Evolutionary conservation across 495 filamentous ascomycete species (phyloP), one percentile per base, ranked within the genome.

Genomic region (Pseudomonodictys pantanalensis): DNA sequence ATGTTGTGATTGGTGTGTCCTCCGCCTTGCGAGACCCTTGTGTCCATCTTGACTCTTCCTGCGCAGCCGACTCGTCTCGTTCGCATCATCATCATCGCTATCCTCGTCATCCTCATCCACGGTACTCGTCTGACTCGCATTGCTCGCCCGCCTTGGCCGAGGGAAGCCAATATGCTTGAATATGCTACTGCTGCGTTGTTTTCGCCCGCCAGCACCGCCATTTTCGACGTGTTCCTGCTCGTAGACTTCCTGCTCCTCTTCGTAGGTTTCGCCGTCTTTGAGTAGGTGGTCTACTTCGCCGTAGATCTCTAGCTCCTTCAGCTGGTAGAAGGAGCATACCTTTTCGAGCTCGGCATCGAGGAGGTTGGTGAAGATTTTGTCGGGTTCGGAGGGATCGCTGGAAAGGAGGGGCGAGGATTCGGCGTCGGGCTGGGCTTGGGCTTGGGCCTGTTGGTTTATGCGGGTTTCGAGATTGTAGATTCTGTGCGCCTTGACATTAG

Each of bases 391-490:
- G 3, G 74, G 58, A 48, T 81, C 73, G 35, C 72, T 73, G 42
- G 80, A 81, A 50, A 98, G 84, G 22, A 97, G 80, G 2, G 93
- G 92, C 11, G 91, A 87, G 12, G 85, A 84, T 76, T 98, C 93
- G 52, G 83, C 81, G 73, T 97, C 93, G 9, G 69, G 56, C 17
- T 59, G 69, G 60, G 42, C 61, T 10, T 66, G n/a, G n/a, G n/a
- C n/a, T n/a, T n/a, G n/a, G n/a, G n/a, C 72, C 62, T 72, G 73
- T 68, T 78, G 84, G 64, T 86, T 79, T 60, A 81, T 77, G 62
- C 75, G 80, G 77, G 95, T 93, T 74, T 98, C 93, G 60, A 98
- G 85, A 24, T 85, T 81, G 76, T 96, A 98, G 62, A 98, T 97
- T 57, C 92, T 96, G 50, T 33, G 51, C 76, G 30, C 59, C n/a